These are phyloP conservation scores for Pouteria campechiana DNA, from an alignment of 179 eudicot genomes.

Conservation along the genomic window DNA sequence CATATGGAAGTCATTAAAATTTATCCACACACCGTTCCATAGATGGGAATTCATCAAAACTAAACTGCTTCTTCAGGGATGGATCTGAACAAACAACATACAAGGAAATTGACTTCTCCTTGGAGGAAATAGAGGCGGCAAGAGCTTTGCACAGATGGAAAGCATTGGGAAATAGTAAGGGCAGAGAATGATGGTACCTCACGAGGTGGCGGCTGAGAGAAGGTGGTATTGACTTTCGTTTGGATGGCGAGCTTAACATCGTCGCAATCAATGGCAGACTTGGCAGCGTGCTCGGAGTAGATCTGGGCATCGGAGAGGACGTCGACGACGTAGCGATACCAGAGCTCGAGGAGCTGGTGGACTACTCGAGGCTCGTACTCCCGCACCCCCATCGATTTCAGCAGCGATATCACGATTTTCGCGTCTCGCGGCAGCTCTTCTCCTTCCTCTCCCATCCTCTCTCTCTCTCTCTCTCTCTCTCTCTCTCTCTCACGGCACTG, in stretches of 20 bases:
- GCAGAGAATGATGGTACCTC: slow-evolving; percentile 35
- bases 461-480: too few relatives aligned
- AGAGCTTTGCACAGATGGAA: too few relatives aligned
- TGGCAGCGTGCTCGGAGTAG: slow-evolving; percentile 88
- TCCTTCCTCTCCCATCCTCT: slow-evolving; percentile 86
- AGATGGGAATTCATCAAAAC: too few relatives aligned
- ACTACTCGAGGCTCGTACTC: slow-evolving; percentile 86
- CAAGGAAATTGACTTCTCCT: too few relatives aligned
- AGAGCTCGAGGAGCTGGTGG: slow-evolving; percentile 78
- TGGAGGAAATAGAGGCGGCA: too few relatives aligned
- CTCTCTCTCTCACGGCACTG: too few relatives aligned
- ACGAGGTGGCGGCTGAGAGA: slow-evolving; percentile 95
- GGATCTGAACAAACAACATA: too few relatives aligned
- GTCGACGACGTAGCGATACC: slow-evolving; percentile 84
- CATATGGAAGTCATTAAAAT: too few relatives aligned
- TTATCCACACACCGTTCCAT: too few relatives aligned
- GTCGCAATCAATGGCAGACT: slow-evolving; percentile 59
- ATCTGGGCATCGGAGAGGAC: slow-evolving; percentile 87
- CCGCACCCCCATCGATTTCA: slow-evolving; percentile 91
- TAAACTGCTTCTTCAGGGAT: too few relatives aligned
- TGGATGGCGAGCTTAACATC: slow-evolving; percentile 91
- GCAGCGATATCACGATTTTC: slow-evolving; percentile 61
- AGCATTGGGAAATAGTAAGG: not conserved
- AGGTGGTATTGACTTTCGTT: slow-evolving; percentile 77
- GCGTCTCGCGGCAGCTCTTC: slow-evolving; percentile 91